Conservation (phyloP, 352 stramenopile genomes). For the Globisporangium abappressorium region DNA sequence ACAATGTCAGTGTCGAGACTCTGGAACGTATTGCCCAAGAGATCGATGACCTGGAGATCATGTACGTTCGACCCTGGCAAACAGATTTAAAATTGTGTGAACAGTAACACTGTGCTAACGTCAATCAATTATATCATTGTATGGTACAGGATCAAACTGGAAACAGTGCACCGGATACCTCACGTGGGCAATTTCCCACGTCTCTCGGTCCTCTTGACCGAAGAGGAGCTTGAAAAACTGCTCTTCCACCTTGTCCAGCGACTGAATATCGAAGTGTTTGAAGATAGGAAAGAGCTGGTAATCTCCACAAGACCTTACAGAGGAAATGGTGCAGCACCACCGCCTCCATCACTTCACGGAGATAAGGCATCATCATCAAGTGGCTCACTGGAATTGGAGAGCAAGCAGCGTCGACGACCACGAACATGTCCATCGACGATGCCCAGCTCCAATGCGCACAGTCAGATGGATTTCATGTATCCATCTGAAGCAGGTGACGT, state of each 20-base stretch:
- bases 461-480: neutral
- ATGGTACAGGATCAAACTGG: slow-evolving; percentile 63
- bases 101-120: neutral
- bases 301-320: slow-evolving; percentile 22
- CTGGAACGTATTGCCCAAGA: slow-evolving; percentile 53
- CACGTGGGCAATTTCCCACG: slow-evolving; percentile 62
- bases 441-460: slow-evolving; percentile 17
- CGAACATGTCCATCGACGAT: slow-evolving; percentile 57
- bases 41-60: slow-evolving; percentile 67
- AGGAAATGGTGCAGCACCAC: slow-evolving; percentile 1
- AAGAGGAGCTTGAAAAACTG: slow-evolving; percentile 58
- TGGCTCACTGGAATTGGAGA: neutral
- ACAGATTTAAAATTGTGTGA: neutral
- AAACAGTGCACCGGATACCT: slow-evolving; percentile 47
- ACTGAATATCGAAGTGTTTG: slow-evolving; percentile 39
- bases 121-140: neutral
- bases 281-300: slow-evolving; percentile 24
- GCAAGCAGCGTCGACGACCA: neutral
- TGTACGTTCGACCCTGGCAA: slow-evolving; percentile 30
- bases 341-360: neutral
- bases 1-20: slow-evolving; percentile 26
- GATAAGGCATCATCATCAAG: neutral
- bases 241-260: slow-evolving; percentile 57
- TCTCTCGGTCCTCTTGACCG: slow-evolving; percentile 52
- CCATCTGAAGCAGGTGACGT: neutral